Base-by-base conservation (phyloP, 2,329 filamentous ascomycete genomes). In the Arachnomyces sp. region DNA sequence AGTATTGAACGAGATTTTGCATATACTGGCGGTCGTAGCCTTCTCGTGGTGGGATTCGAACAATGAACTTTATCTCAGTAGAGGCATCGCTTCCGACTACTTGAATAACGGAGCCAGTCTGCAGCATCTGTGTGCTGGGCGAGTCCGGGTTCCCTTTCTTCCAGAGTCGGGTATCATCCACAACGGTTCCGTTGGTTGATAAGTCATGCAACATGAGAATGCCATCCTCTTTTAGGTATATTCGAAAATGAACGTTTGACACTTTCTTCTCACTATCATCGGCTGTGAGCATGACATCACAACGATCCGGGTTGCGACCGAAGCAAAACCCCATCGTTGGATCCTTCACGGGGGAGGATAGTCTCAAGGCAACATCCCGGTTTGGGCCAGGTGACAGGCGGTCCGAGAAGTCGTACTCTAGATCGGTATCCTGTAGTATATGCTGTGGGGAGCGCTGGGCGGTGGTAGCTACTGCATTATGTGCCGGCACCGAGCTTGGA, bases 181-280 rank as follows among this genome's bases (percentile, higher is more conserved):
- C 86, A 44, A 86, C 71, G 3, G 92, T 96, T 18, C 92, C 92
- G 55, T 96, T 98, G n/a, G 88, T 95, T 0, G 92, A 96, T 57
- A 81, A 76, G 57, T 98, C 92, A 60, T 94, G 82, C 9, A 96
- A 69, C 87, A 98, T 94, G 48, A 95, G 73, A 42, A 84, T 81
- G 18, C 84, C 86, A 47, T 85, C 78, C n/a, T 79, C 71, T 53
- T 93, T 98, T 52, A 94, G 73, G 56, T 83, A 94, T 46, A 98
- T 94, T 39, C 87, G 82, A 59, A 96, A 98, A 59, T 98, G 92
- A n/a, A 84, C 74, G 57, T 96, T 95, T 68, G 90, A 96, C 44
- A 98, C 75, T 84, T 76, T 58, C 17, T 77, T 82, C 38, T 76
- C 68, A 1, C 76, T 74, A 49, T 90, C 82, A 47, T 80, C 72